phyloP scores from a whole-genome alignment of 495 filamentous ascomycete genomes.

The Penicillium riverlandense region DNA sequence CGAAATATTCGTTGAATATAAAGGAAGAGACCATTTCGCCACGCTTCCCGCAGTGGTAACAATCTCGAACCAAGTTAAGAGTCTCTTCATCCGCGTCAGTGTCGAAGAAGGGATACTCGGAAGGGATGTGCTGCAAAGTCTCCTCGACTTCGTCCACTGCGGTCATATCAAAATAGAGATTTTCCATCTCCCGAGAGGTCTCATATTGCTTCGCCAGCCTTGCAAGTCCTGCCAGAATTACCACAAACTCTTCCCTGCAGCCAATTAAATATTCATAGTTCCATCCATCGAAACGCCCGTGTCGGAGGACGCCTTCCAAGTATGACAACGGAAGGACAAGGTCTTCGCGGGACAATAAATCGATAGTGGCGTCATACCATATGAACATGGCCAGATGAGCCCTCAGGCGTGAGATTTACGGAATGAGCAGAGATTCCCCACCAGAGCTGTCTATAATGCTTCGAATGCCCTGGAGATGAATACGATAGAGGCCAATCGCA shows the following conservation, averaged over 20 bases:
- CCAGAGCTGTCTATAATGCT: background rate
- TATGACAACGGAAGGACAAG: conserved; percentile 11
- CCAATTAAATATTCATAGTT: conserved; percentile 13
- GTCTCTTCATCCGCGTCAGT: conserved; percentile 4
- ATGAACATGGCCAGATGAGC: conserved; percentile 2
- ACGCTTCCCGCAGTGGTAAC: conserved; percentile 15
- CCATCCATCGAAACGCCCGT: conserved; percentile 5
- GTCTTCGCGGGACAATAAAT: conserved; percentile 9
- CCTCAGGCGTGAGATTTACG: background rate
- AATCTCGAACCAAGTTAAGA: conserved; percentile 13
- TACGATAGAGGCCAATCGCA: too few species aligned
- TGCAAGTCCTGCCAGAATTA: conserved; percentile 7
- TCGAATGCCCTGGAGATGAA: too few species aligned
- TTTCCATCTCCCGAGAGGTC: conserved; percentile 6
- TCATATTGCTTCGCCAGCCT: conserved; percentile 11
- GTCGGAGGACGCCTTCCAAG: conserved; percentile 6
- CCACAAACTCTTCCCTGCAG: conserved; percentile 9
- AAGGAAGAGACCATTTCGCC: conserved; percentile 15
- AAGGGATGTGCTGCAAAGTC: background rate
- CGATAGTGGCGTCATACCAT: conserved; percentile 18
- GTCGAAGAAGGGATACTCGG: background rate
- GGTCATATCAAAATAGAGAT: conserved; percentile 10
- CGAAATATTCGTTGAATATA: conserved; percentile 17
- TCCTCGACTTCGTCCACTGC: conserved; percentile 9
- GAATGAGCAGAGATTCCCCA: background rate